A percentile compares a stretch with the other conserved stretches of the same genome.
These are phyloP conservation scores for Elsinoe necatrix DNA, from an alignment of 2,329 filamentous ascomycete genomes.

Conservation along the genomic window DNA sequence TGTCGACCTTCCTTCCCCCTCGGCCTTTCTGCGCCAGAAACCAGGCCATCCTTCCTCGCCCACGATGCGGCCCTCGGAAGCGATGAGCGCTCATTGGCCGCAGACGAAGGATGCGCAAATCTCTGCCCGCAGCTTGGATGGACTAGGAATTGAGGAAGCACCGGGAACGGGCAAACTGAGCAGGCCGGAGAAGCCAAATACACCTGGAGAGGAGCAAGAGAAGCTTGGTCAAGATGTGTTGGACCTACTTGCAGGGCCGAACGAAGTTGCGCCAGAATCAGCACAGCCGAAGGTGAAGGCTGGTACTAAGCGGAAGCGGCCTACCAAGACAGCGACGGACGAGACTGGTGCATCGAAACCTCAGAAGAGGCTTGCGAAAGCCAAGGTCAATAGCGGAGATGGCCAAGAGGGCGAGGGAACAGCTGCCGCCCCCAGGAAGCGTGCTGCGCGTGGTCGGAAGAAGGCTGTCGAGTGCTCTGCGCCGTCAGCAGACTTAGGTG, in stretches of 20 bases:
- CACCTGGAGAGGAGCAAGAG: not conserved
- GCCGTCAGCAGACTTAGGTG: not conserved
- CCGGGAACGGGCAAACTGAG: not conserved
- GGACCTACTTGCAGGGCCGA: not conserved
- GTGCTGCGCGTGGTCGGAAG: not conserved
- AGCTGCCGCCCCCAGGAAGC: not conserved
- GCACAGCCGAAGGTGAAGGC: not conserved
- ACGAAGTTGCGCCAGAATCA: not conserved
- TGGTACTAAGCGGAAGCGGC: conserved; percentile 1
- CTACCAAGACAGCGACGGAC: not conserved
- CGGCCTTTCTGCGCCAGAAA: conserved; percentile 3
- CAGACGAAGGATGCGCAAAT: not conserved
- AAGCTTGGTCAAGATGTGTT: not conserved
- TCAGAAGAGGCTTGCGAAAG: conserved; percentile 5
- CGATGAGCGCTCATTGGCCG: conserved; percentile 3
- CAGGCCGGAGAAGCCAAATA: not conserved
- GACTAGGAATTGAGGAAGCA: not conserved
- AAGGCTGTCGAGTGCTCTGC: not conserved
- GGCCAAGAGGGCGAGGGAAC: not conserved
- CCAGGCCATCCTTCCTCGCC: not conserved
- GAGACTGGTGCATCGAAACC: not conserved
- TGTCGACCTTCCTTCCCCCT: conserved; percentile 11
- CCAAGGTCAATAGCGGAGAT: not conserved
- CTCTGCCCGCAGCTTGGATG: not conserved
- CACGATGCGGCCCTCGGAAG: not conserved